phyloP scores from a whole-genome alignment of 2,329 filamentous ascomycete species.

The Sporothrix protearum region DNA sequence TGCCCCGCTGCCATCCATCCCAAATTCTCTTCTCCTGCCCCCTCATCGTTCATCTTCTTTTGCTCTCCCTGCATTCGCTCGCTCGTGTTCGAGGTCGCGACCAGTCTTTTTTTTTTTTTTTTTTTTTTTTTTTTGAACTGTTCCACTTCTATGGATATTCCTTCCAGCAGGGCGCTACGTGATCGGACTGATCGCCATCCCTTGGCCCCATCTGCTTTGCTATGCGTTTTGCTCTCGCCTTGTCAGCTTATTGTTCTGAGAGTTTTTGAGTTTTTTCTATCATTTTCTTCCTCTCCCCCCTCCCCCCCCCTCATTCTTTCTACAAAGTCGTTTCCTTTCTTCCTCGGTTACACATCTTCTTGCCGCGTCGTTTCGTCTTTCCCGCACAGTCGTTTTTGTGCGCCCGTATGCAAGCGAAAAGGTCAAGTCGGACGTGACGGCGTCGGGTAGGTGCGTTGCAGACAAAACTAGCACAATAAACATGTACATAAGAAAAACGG shows the following conservation, averaged over 20 bases:
- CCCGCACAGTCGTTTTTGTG: neutral
- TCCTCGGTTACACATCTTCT: neutral
- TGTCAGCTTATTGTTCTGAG: slow-evolving; percentile 2
- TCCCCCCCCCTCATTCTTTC: no score
- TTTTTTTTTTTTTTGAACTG: no score
- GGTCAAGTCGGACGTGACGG: neutral
- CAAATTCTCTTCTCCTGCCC: slow-evolving; percentile 16
- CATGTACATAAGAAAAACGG: neutral
- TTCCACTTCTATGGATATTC: slow-evolving; percentile 13
- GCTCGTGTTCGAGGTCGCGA: slow-evolving; percentile 21
- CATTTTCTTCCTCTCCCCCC: no score
- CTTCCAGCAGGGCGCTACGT: slow-evolving; percentile 18
- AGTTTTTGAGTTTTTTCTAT: no score
- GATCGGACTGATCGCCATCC: slow-evolving; percentile 14
- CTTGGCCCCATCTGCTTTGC: neutral
- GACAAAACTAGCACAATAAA: neutral
- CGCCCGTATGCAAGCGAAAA: slow-evolving; percentile 4
- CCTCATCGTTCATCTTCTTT: neutral
- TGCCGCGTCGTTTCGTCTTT: neutral
- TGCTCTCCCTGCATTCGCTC: slow-evolving; percentile 25
- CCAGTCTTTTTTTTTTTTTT: slow-evolving; percentile 12
- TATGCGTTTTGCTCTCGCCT: slow-evolving; percentile 16
- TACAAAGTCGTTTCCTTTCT: neutral
- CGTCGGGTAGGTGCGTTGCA: neutral
- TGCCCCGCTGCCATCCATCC: slow-evolving; percentile 24